Base-by-base conservation (phyloP, 1,284 basidiomycete species). In the Pseudozyma tsukubaensis region DNA sequence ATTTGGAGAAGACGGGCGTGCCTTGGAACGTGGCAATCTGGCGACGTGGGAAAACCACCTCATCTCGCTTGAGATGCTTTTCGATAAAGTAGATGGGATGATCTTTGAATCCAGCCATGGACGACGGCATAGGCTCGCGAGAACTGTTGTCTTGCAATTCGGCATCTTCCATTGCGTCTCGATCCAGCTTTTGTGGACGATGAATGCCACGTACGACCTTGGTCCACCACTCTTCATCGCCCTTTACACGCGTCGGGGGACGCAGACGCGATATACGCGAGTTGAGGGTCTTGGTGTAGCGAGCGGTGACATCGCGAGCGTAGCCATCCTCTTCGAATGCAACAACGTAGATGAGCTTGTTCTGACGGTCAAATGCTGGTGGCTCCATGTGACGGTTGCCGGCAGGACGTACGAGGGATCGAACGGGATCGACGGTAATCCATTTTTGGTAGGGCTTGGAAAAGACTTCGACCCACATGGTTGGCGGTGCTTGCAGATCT, bases 381-480 rank as follows among this genome's bases (percentile, higher is more conserved):
- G 96, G 96, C 84, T 98, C 94, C 86, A 96, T 98, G 24, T 73
- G 64, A 4, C 82, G 72, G 50, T 71, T 79, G 21, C 82, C 82
- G 2, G 77, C 71, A 1, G 80, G 73, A 5, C 68, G 53, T 5
- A 83, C 67, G 13, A 89, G 87, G 60, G 89, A 90, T 13, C 84
- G 75, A 8, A 95, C 88, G 4, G 94, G 93, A 84, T 99, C 97
- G 44, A 98, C 91, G 0, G 94, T 92, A 18, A 98, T 87, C 96
- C 96, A 99, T 43, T 91, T 90, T 48, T 89, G 90, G 85, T 97
- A 94, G 1, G 94, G 90, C 18, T 93, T 90, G 32, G 93, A 95
- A 85, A 95, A 99, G 0, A 97, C 93, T 85, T 99, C 97, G 1
- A 93, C 94, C 97, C 96, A 99, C 85, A 95, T 94, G 3, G 96